Evolutionary conservation across 225 moss, liverwort and hornwort genomes (phyloP), one percentile per base, ranked within the genome.

Genomic region (Marchantia polymorpha): DNA sequence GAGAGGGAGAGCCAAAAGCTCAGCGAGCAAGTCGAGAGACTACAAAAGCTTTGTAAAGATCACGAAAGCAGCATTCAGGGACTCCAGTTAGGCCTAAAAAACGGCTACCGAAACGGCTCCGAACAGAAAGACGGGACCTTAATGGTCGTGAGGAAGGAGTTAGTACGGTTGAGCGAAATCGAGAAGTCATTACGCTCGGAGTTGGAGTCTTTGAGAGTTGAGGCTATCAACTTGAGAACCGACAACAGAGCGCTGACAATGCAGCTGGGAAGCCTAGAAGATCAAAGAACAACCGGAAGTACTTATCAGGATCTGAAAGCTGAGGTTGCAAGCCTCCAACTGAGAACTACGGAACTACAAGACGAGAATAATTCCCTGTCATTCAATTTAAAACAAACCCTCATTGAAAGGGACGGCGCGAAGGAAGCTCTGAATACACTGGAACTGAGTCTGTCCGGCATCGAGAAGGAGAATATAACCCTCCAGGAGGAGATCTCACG

Each of bases 11-110:
- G 89, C 19, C 81, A 90, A 50, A 92, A 93, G 58, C 84, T 99
- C 81, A 87, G 90, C 79, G 86, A 76, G 73, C 85, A 90, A 83
- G 88, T 99, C 10, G 89, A 88, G 74, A 92, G 94, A 71, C 77
- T 99, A 81, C 97, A 93, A 79, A 88, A 90, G 74, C 86, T 93
- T 66, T 93, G 94, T 69, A 80, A 82, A 81, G 91, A 95, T 80
- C 93, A 95, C 59, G 97, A 95, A 80, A 93, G 84, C 31, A 95
- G 91, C 72, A 92, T 99, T 17, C 88, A 93, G 58, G 97, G 93
- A 39, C 93, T 95, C 12, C 90, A 89, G 46, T 90, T 92, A 77
- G 97, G 91, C 64, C 84, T 95, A 1, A 91, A 91, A 83, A 91
- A 92, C 52, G 97, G 91, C 64, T 83, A 87, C 76, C 87, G 87